These are phyloP conservation scores for Talaromyces stipitatus DNA, from an alignment of 495 filamentous ascomycete genomes.

Conservation along the genomic window DNA sequence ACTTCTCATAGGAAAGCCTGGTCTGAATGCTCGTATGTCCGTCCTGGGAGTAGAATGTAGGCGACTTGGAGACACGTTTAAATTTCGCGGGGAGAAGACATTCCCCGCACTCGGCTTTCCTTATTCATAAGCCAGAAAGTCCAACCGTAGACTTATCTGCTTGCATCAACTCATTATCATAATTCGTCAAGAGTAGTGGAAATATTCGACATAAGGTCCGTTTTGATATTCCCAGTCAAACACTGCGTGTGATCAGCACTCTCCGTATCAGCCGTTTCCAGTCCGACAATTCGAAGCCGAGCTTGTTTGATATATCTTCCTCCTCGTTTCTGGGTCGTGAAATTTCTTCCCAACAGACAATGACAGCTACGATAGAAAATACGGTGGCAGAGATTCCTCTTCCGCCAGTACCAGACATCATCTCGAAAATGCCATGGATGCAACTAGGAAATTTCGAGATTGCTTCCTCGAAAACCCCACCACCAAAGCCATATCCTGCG, in stretches of 20 bases:
- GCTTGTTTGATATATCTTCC: background rate
- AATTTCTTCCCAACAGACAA: background rate
- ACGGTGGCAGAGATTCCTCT: slow-evolving; percentile 2
- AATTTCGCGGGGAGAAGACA: background rate
- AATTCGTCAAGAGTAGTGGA: background rate
- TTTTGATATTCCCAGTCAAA: background rate
- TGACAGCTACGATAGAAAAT: background rate
- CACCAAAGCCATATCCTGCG: slow-evolving; percentile 34
- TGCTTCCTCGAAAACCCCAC: slow-evolving; percentile 36
- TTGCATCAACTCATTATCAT: background rate
- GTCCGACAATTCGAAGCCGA: background rate
- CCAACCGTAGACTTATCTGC: too few species aligned
- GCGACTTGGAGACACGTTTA: too few species aligned
- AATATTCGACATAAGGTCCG: background rate
- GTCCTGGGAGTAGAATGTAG: too few species aligned
- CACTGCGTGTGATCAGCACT: background rate
- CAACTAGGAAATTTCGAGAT: slow-evolving; percentile 12
- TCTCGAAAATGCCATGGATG: slow-evolving; percentile 16
- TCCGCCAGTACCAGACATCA: background rate
- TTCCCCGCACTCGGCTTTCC: background rate
- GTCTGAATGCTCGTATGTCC: too few species aligned
- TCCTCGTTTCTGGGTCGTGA: background rate
- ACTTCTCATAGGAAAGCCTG: too few species aligned
- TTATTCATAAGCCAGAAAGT: background rate
- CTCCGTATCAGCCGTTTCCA: background rate